Conservation (phyloP, 257 asterid species). For the Solanum habrochaites region DNA sequence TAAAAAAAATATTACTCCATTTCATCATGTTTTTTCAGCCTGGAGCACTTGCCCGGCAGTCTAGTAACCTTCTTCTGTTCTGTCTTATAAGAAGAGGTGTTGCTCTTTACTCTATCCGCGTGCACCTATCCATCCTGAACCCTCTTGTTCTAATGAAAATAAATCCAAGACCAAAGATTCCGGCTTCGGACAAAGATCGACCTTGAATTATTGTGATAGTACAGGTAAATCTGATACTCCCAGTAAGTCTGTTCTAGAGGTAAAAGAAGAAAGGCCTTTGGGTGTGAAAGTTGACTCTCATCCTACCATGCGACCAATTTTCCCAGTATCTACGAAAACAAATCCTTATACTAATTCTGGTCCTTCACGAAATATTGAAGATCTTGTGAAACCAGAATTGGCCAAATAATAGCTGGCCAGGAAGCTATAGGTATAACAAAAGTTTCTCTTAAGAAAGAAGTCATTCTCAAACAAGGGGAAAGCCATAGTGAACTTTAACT, state of each 20-base stretch:
- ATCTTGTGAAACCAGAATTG: conserved; percentile 3
- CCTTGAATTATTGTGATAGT: conserved; percentile 2
- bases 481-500: conserved; percentile 10
- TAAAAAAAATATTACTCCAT: not conserved
- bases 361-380: conserved; percentile 8
- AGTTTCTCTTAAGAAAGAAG: conserved; percentile 26
- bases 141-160: conserved; percentile 4
- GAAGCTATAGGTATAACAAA: conserved; percentile 8
- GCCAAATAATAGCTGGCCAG: conserved; percentile 10
- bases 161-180: conserved; percentile 13
- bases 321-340: conserved; percentile 9
- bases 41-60: conserved; percentile 27
- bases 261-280: conserved; percentile 18
- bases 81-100: conserved; percentile 71
- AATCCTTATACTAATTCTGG: conserved; percentile 10
- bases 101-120: conserved; percentile 30
- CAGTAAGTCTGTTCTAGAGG: conserved; percentile 11
- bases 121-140: conserved; percentile 39
- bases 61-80: conserved; percentile 35
- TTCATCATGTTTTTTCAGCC: conserved; percentile 25
- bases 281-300: not conserved
- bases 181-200: conserved; percentile 8
- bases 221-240: conserved; percentile 18
- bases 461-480: conserved; percentile 19
- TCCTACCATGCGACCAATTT: conserved; percentile 8